Conservation (phyloP, 2,329 filamentous ascomycete species). For the Trichothecium roseum region DNA sequence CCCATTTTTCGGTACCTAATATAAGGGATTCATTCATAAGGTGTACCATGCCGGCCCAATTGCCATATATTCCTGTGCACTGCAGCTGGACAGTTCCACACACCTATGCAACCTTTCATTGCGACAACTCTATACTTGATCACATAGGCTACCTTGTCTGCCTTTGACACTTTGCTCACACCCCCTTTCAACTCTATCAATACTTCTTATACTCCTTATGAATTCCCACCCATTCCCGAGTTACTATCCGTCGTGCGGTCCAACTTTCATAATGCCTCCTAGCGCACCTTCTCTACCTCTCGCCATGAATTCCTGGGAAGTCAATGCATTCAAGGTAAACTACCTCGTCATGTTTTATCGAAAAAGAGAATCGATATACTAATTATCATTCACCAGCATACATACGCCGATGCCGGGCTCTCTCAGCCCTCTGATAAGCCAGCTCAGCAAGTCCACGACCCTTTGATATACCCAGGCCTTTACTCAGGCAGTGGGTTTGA, state of each 20-base stretch:
- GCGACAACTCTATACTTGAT: background rate
- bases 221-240: background rate
- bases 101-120: background rate
- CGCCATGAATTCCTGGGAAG: slow-evolving; percentile 24
- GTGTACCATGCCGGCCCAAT: no score
- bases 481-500: slow-evolving; percentile 46
- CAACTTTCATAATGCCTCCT: background rate
- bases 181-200: background rate
- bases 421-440: background rate
- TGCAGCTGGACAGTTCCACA: no score
- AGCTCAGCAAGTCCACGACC: slow-evolving; percentile 21
- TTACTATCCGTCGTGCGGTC: background rate
- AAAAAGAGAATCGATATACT: background rate
- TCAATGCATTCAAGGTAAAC: slow-evolving; percentile 23
- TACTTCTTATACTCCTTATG: background rate
- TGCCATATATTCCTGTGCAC: no score
- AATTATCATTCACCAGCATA: background rate
- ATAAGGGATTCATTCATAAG: no score
- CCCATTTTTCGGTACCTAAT: no score
- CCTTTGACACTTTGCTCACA: background rate
- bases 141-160: background rate
- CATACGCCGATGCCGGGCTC: background rate
- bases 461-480: slow-evolving; percentile 44
- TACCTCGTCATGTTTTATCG: background rate
- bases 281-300: slow-evolving; percentile 1